Base-by-base conservation (phyloP, 306 rosid genomes). In the Cyamopsis tetragonoloba region DNA sequence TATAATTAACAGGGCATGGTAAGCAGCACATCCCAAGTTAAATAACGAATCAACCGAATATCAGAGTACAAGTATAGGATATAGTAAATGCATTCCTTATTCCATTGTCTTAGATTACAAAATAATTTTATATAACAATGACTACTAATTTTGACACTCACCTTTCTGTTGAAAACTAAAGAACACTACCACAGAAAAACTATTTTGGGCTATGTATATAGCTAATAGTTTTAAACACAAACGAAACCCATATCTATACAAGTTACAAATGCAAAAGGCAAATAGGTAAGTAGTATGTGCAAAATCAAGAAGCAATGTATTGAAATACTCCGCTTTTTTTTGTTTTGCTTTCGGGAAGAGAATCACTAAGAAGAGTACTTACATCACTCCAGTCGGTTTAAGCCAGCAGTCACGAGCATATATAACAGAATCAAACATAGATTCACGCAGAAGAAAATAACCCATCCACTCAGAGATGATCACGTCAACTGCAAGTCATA, bases 391-490 rank as follows among this genome's bases (percentile, higher is more conserved):
- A 0, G 92, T 88, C 49, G 97, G 99, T 85, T 93, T 90, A 79
- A 93, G 89, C 99, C 99, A 93, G 57, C 74, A 91, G 71, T 93
- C 99, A 80, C 99, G 96, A n/a, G 99, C 99, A 74, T 77, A 87
- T 56, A 93, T 93, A 54, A 93, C 99, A 0, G 99, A 93, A 85
- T 93, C 99, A 82, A 93, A 90, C 99, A 93, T 93, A 17, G 99
- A 93, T 62, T 93, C 99, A 15, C 99, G 95, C 68, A 93, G 83
- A 62, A 93, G 97, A 79, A 93, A 93, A 77, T 93, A 93, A 51
- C 99, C 99, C 99, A 93, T 93, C 99, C 99, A 93, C 85, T 93
- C 97, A 2, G 99, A 93, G 71, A 93, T 90, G 13, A 93, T 93
- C 57, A 93, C 99, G 58, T 93, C 99, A 66, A 93, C 99, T 90